phyloP scores from a whole-genome alignment of 768 basidiomycete genomes.

The Tephrocybe sp. region DNA sequence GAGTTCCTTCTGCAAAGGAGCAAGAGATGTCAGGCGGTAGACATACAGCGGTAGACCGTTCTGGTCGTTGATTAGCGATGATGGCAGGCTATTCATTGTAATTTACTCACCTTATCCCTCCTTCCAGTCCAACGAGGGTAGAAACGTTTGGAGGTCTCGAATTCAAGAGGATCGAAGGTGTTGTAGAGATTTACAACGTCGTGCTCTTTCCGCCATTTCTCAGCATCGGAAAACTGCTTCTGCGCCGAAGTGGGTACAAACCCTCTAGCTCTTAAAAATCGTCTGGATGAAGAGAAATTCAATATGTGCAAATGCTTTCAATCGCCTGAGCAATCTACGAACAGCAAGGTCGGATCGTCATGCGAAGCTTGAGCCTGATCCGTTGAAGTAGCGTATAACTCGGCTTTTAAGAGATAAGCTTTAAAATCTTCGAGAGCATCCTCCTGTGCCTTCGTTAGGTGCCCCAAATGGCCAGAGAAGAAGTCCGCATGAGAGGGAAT shows the following conservation, averaged over 20 bases:
- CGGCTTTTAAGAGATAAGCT: constrained; percentile 42
- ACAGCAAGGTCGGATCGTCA: constrained; percentile 71
- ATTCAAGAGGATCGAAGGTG: constrained; percentile 56
- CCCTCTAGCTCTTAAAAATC: constrained; percentile 79
- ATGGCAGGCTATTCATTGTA: not conserved
- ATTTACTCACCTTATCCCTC: constrained; percentile 60
- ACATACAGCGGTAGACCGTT: constrained; percentile 74
- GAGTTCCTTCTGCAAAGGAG: constrained; percentile 59
- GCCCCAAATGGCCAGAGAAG: constrained; percentile 52
- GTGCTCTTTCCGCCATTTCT: constrained; percentile 67
- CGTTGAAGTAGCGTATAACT: constrained; percentile 48
- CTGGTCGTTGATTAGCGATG: constrained; percentile 28
- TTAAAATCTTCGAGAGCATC: constrained; percentile 55
- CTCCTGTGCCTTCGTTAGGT: constrained; percentile 51
- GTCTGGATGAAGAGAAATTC: constrained; percentile 42
- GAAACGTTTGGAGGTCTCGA: constrained; percentile 57
- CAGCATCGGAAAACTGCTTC: constrained; percentile 68
- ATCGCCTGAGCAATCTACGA: constrained; percentile 21
- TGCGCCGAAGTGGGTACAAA: constrained; percentile 64
- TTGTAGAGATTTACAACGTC: constrained; percentile 64
- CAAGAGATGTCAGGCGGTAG: constrained; percentile 68
- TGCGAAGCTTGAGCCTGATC: constrained; percentile 44
- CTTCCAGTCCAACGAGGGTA: constrained; percentile 85
- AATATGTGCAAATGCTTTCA: not conserved
- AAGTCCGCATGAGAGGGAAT: not conserved